phyloP scores from a whole-genome alignment of 2,329 filamentous ascomycete genomes.

The Alternaria arbusti region DNA sequence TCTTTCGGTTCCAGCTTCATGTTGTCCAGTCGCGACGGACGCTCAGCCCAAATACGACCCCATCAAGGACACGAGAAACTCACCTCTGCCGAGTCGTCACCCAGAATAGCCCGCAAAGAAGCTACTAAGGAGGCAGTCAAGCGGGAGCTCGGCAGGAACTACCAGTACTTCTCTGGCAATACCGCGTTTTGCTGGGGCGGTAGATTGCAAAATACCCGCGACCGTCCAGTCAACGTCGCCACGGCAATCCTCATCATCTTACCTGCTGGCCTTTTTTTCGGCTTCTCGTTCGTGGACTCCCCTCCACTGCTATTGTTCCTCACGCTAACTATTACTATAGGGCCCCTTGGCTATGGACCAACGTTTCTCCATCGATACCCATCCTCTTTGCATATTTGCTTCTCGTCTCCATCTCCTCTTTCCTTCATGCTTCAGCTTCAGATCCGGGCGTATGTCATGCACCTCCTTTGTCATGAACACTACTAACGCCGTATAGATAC shows the following conservation, averaged over 20 bases:
- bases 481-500: conserved; percentile 65
- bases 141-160: conserved; percentile 70
- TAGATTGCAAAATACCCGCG: conserved; percentile 83
- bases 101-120: conserved; percentile 61
- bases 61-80: conserved; percentile 76
- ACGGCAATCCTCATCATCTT: conserved; percentile 82
- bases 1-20: conserved; percentile 81
- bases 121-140: conserved; percentile 48
- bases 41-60: conserved; percentile 54
- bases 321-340: conserved; percentile 43
- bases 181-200: conserved; percentile 88
- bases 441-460: conserved; percentile 83
- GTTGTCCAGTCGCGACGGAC: conserved; percentile 63
- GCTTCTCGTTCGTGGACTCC: conserved; percentile 66
- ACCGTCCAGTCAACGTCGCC: conserved; percentile 85
- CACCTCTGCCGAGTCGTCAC: conserved; percentile 80
- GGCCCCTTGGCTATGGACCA: conserved; percentile 82
- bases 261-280: conserved; percentile 83
- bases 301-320: background rate
- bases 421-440: conserved; percentile 87
- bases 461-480: background rate
- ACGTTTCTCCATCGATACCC: conserved; percentile 87
- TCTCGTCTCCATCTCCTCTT: conserved; percentile 89
- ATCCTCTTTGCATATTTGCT: conserved; percentile 91
- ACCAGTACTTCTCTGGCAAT: conserved; percentile 93